Evolutionary conservation across 139 green algal species (phyloP).

Genomic region (Desmodesmus armatus): DNA sequence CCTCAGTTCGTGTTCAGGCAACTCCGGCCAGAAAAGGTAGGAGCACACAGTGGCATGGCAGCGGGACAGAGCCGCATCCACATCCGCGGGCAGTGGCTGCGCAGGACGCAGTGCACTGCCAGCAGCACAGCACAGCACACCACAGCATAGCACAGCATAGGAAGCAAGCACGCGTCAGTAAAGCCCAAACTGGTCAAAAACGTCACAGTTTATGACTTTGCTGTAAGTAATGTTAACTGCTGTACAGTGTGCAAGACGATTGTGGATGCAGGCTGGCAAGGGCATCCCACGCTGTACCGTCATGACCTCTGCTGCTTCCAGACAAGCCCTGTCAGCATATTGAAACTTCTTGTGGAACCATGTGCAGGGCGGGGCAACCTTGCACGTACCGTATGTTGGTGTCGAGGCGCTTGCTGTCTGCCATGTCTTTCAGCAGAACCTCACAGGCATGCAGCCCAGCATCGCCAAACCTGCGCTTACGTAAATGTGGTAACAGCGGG

Average conservation of each 20-base stretch:
- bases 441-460: constrained; percentile 82
- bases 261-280: constrained; percentile 10
- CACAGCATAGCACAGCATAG: too few relatives aligned
- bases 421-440: constrained; percentile 93
- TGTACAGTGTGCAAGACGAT: too few relatives aligned
- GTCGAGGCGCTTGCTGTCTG: constrained; percentile 93
- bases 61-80: constrained; percentile 26
- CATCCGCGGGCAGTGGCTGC: constrained; percentile 14
- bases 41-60: constrained; percentile 83
- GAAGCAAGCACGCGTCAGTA: too few relatives aligned
- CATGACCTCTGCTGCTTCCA: constrained; percentile 38
- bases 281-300: not conserved
- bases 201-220: too few relatives aligned
- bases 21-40: constrained; percentile 91
- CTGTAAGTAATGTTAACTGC: too few relatives aligned
- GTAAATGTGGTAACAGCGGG: not conserved
- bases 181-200: too few relatives aligned
- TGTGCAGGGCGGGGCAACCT: not conserved
- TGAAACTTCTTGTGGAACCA: not conserved
- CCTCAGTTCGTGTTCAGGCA: constrained; percentile 60
- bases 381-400: constrained; percentile 68
- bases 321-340: not conserved
- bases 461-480: constrained; percentile 83
- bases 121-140: too few relatives aligned
- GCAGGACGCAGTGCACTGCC: too few relatives aligned